Base-by-base conservation (phyloP, 192 early-diverging fungal species). In the Podila clonocystis region DNA sequence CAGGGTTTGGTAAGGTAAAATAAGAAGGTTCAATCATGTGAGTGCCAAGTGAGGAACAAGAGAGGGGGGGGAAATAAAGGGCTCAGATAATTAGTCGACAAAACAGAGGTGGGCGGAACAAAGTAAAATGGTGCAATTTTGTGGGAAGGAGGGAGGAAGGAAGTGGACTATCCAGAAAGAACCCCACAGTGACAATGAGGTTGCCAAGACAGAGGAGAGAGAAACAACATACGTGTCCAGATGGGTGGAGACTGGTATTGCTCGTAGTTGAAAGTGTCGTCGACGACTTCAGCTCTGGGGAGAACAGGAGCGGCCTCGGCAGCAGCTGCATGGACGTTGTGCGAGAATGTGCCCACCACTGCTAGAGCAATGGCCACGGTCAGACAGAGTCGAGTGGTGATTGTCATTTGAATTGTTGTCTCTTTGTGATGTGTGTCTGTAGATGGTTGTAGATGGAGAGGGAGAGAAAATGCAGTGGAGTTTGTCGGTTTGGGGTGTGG, bases 161-260 rank as follows among this genome's bases (percentile, higher is more conserved):
- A 34, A 8, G 33, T 12, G 0, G 22, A 11, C 9, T 1, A 30
- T 28, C 30, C 22, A 38, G 11, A 5, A 17, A 31, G 12, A 31
- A 17, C 41, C 22, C 17, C 24, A 20, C 17, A 28, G 24, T 66
- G 15, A 24, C 12, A 61, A 30, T 15, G 4, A 6, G 48, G n/a
- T 38, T 0, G 11, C 33, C n/a, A 9, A 20, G 19, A 28, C n/a
- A 12, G 24, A 55, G 0, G n/a, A 55, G 52, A 52, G 3, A 55
- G 52, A 55, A 26, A 22, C 22, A 55, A 55, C 52, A 55, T 75
- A 75, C 73, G 61, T 63, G 55, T n/a, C 75, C 69, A 78, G 68
- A 72, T 68, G n/a, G 75, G 75, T 38, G 69, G 69, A 24, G 75
- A 72, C 33, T 79, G n/a, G 41, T 72, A 58, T 22, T 55, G 50